Evolutionary conservation across 2,329 filamentous ascomycete species (phyloP), one percentile per base, ranked within the genome.

Genomic region (Sclerotinia subarctica): DNA sequence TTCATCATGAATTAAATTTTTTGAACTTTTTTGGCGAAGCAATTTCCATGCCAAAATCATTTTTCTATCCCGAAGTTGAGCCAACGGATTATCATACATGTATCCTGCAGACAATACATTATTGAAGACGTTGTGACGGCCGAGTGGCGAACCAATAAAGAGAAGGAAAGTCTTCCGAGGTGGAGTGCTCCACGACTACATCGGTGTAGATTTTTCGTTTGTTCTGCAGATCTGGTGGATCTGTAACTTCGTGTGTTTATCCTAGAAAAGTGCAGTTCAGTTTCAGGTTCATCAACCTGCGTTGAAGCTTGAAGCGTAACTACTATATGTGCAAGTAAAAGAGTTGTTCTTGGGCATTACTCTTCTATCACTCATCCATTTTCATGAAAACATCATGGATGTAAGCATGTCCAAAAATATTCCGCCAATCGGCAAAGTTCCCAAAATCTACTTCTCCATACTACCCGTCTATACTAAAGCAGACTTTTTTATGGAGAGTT

Each of bases 381-480:
- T 44, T 7, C 5, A 42, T 29, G n/a, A 24, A 15, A 4, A 58
- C 26, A 19, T 11, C n/a, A 19, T 21, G 15, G 49, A 19, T 44
- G 2, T 44, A 5, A 11, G n/a, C 10, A 59, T 29, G 38, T 17
- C 8, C 8, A 13, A 29, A 29, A 32, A 47, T n/a, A 15, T 49
- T 60, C 26, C 49, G 7, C 58, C 46, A 38, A 62, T 62, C 59
- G 59, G 59, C 32, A 62, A 62, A 62, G 59, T 62, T 62, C 51
- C 59, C 59, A n/a, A 44, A 42, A 7, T 44, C 44, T 13, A 58
- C 1, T n/a, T 32, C 26, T 35, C 44, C 42, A 49, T 53, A 53
- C 19, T 53, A 53, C 19, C 21, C 21, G 29, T 38, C 26, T 62
- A 17, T 7, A 32, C 32, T 24, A 24, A 15, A 24, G 38, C 5